phyloP scores from a whole-genome alignment of 225 moss, liverwort and hornwort genomes.

The Takakia lepidozioides region DNA sequence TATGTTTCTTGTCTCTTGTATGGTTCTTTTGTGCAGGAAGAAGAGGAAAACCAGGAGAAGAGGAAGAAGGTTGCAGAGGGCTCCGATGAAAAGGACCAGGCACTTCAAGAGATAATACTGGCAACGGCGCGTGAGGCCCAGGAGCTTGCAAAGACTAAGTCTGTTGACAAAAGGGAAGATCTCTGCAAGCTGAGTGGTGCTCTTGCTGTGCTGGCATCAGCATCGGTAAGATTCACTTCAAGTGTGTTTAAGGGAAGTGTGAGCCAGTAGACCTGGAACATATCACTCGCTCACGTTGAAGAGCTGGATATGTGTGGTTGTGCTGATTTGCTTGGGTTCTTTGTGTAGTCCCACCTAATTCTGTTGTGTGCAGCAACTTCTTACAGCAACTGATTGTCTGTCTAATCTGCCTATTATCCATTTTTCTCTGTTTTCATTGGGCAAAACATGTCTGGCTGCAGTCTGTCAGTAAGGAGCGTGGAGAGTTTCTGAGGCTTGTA shows the following conservation, averaged over 20 bases:
- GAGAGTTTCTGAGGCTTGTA: conserved; percentile 90
- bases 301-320: no score
- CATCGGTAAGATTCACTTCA: conserved; percentile 92
- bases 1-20: not conserved
- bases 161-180: conserved; percentile 76
- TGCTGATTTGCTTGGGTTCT: no score
- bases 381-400: conserved; percentile 5
- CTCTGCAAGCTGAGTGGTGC: conserved; percentile 97
- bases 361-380: not conserved
- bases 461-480: conserved; percentile 99
- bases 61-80: conserved; percentile 27
- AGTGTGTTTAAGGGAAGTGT: no score
- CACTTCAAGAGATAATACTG: conserved; percentile 54
- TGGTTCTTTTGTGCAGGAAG: conserved; percentile 39
- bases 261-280: no score
- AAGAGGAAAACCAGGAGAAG: conserved; percentile 39
- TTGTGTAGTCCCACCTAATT: no score
- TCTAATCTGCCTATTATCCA: no score
- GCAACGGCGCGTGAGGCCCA: conserved; percentile 68
- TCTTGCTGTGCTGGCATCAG: conserved; percentile 92
- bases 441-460: conserved; percentile 40
- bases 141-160: conserved; percentile 61
- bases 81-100: conserved; percentile 44
- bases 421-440: not conserved
- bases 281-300: no score